These are phyloP conservation scores for Cadophora malorum DNA, from an alignment of 2,329 filamentous ascomycete genomes.

Conservation along the genomic window DNA sequence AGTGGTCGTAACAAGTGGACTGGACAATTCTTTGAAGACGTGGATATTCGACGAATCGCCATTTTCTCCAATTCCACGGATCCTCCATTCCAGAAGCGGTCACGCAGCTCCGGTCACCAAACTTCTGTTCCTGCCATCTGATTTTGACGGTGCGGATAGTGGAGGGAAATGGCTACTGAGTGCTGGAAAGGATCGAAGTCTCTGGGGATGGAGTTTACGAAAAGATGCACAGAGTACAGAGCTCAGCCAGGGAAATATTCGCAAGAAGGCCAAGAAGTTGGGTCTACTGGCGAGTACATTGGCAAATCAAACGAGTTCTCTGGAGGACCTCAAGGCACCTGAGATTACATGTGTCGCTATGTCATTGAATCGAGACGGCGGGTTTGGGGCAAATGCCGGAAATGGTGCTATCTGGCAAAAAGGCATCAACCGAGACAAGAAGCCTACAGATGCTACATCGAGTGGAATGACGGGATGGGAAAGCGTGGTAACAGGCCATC, in stretches of 20 bases:
- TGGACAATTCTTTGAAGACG: slow-evolving; percentile 92
- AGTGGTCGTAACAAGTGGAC: slow-evolving; percentile 86
- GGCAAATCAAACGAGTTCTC: slow-evolving; percentile 64
- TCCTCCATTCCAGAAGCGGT: slow-evolving; percentile 84
- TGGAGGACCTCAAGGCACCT: slow-evolving; percentile 84
- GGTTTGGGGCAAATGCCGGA: slow-evolving; percentile 83
- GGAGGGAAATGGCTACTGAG: slow-evolving; percentile 94
- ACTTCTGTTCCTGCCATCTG: slow-evolving; percentile 83
- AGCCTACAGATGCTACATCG: slow-evolving; percentile 70
- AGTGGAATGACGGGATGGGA: slow-evolving; percentile 92
- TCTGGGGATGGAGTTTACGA: slow-evolving; percentile 96
- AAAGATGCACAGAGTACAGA: slow-evolving; percentile 94
- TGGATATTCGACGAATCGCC: slow-evolving; percentile 97
- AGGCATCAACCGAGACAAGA: slow-evolving; percentile 63
- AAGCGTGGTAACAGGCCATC: slow-evolving; percentile 92
- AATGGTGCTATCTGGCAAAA: slow-evolving; percentile 86
- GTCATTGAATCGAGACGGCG: slow-evolving; percentile 91
- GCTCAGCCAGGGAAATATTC: slow-evolving; percentile 87
- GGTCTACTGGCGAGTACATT: slow-evolving; percentile 70
- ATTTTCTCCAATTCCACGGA: slow-evolving; percentile 84
- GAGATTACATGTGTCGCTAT: slow-evolving; percentile 92
- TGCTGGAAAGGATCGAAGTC: slow-evolving; percentile 84
- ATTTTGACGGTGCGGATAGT: slow-evolving; percentile 87
- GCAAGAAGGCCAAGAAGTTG: slow-evolving; percentile 87
- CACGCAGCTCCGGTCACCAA: slow-evolving; percentile 86